Base-by-base conservation (phyloP, 2,329 filamentous ascomycete species). In the Talaromyces verruculosus region DNA sequence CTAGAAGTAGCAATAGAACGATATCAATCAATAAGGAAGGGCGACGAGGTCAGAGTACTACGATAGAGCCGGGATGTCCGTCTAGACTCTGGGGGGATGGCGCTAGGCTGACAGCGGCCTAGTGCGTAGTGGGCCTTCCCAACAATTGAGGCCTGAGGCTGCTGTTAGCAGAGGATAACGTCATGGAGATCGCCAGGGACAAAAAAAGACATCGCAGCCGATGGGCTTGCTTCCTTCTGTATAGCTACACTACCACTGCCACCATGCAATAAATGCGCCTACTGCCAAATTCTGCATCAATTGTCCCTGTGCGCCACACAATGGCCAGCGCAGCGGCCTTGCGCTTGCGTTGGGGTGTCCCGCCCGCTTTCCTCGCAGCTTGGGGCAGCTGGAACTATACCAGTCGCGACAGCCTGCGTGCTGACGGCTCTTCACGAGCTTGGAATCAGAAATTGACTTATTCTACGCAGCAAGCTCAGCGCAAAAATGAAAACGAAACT, bases 271-370 rank as follows among this genome's bases (percentile, higher is more conserved):
- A 64, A 43, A 77, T 77, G 73, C 67, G 67, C 61, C 55, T 61
- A 53, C 59, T 64, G 63, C 63, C 63, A 43, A 65, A 49, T 58
- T 60, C 66, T 60, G 67, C 62, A 51, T 64, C 66, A 64, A 64
- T 72, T 65, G 68, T 70, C 69, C 59, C 68, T 70, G 61, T 69
- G 69, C 71, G 66, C 55, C 55, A 67, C 53, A 74, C 69, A 68
- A 79, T 80, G 78, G 74, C 73, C 68, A 73, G 72, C 70, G 71
- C 74, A 61, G 75, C 71, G 68, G 68, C 72, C 62, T 69, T 74
- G 61, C 72, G 73, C 61, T 66, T 78, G 61, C 73, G 72, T 63
- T 79, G 77, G 77, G 74, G 75, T 49, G 71, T 76, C 55, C 74
- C 76, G 60, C 74, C 77, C 28, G 75, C 66, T 13, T 67, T 67